Base-by-base conservation (phyloP, 768 basidiomycete genomes). In the Russula dissimulans region DNA sequence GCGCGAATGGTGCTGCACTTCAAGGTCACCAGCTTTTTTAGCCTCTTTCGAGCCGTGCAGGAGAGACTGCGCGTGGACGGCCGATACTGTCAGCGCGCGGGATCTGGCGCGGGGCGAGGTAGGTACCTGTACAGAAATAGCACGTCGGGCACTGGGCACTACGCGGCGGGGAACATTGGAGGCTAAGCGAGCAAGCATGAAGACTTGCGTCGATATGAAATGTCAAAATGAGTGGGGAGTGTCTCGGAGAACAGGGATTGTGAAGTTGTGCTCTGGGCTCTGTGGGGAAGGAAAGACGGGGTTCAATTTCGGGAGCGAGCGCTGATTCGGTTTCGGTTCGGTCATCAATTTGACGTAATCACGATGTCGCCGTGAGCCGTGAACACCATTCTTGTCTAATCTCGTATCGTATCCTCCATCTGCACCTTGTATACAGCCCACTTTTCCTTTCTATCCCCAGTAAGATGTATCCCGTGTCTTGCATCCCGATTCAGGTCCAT, bases 31-130 rank as follows among this genome's bases (percentile, higher is more conserved):
- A 46, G 85, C 90, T 68, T 80, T 78, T 74, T 90, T 88, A 47
- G 95, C 95, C 68, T 93, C 86, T 48, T 85, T 85, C 34, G 91
- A 94, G n/a, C 97, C 97, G 72, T 98, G 94, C 59, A 99, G 76
- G 57, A 99, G 71, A 18, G 88, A 83, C 92, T 94, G 73, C 54
- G 67, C 62, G 62, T 66, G 53, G 44, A 54, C 57, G 58, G 62
- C 66, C 51, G 60, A 62, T 44, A 63, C 48, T 59, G 66, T 68
- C 63, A 66, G 64, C 66, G 56, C 45, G 45, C 64, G 51, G 49
- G 59, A 53, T 59, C 65, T 56, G 43, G 58, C 54, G 61, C 60
- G 43, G 56, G 48, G 49, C 59, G 58, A 55, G 39, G 50, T 34
- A 57, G 68, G 64, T 61, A 73, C 72, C 72, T 73, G 68, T 43